Conservation (phyloP, 495 filamentous ascomycete species). For the Lentithecium fluviatile region DNA sequence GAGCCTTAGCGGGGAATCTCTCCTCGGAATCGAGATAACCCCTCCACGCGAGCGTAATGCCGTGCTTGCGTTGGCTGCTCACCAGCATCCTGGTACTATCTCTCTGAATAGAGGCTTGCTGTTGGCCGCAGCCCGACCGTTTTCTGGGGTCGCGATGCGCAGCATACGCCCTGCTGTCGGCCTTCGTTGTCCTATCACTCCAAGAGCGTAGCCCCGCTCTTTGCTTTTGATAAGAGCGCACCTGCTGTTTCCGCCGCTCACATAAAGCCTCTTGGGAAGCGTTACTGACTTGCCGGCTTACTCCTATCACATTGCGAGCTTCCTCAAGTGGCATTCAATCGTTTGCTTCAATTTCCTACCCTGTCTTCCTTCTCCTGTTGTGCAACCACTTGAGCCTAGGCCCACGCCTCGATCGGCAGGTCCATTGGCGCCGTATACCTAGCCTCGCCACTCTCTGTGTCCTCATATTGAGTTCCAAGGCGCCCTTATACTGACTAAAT, state of each 20-base stretch:
- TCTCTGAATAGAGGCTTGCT: neutral
- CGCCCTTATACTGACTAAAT: too few relatives aligned
- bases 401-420: slow-evolving; percentile 12
- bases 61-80: slow-evolving; percentile 1
- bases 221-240: neutral
- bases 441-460: neutral
- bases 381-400: slow-evolving; percentile 19
- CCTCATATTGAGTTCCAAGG: neutral
- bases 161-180: neutral
- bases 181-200: neutral
- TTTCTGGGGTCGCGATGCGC: neutral
- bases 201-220: neutral
- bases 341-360: slow-evolving; percentile 6
- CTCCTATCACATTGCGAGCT: neutral
- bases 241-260: neutral
- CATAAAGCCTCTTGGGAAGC: neutral
- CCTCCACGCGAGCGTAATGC: slow-evolving; percentile 27
- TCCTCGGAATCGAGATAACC: slow-evolving; percentile 26
- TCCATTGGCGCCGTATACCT: slow-evolving; percentile 1
- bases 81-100: neutral
- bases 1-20: slow-evolving; percentile 27
- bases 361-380: slow-evolving; percentile 16
- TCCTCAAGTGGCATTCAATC: neutral
- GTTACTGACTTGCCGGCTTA: neutral
- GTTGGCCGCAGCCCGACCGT: neutral